Base-by-base conservation (phyloP, 352 stramenopile genomes). In the Phytophthora rubi region DNA sequence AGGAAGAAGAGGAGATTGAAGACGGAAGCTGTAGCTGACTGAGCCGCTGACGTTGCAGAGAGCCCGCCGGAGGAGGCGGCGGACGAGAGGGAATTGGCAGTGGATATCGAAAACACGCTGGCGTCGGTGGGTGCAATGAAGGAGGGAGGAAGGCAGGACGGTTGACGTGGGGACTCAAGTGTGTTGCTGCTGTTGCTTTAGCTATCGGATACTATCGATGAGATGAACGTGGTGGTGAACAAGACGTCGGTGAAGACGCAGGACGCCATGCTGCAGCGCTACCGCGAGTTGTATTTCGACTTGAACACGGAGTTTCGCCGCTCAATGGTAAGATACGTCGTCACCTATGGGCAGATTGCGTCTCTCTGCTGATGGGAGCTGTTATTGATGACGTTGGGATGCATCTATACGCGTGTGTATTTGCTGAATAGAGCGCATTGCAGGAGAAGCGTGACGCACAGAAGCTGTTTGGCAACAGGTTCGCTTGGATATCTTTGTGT, bases 211-310 rank as follows among this genome's bases (percentile, higher is more conserved):
- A 88, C 83, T 13, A 96, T 96, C 59, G 88, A 96, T 49, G 88
- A 93, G 58, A 95, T 95, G 89, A 94, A 79, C 66, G 56, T 80
- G n/a, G 80, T 86, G 47, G 81, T 87, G 48, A 90, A 87, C 60
- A 81, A 76, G 42, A 93, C 88, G 56, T 82, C 80, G 12, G 79
- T 83, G 21, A 96, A 94, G 65, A 84, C 86, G 37, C 89, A 96
- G 62, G 89, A 96, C 59, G 90, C 90, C 4, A 77, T 98, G 52
- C 77, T 98, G 37, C 96, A 98, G 77, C 87, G 97, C 47, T 99
- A 99, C 76, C 89, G 95, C 28, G 96, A 99, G 77, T 90, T 99
- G 57, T 89, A 99, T 51, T 98, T 98, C 67, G 95, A 99, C 79
- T 97, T 97, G 39, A 96, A 93, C 39, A 96, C 89, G 23, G 95